Evolutionary conservation across 495 filamentous ascomycete species (phyloP).

Genomic region (Penicillium dipodomyicola): DNA sequence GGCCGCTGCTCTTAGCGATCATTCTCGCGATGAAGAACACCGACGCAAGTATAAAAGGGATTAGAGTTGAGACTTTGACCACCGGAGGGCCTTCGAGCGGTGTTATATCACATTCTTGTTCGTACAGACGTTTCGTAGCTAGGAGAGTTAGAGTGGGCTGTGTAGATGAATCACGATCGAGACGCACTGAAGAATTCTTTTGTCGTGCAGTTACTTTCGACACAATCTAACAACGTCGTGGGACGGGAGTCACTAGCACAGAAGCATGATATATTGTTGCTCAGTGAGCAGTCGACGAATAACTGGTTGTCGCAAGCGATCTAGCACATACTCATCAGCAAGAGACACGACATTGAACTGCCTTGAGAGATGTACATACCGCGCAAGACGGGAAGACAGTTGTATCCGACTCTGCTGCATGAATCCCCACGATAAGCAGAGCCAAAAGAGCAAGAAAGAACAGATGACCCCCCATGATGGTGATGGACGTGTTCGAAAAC

Average conservation of each 20-base stretch:
- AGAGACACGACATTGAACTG: too few relatives aligned
- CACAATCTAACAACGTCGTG: constrained; percentile 12
- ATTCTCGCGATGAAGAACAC: constrained; percentile 29
- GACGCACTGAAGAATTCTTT: constrained; percentile 25
- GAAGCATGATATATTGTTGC: constrained; percentile 15
- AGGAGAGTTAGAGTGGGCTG: constrained; percentile 5
- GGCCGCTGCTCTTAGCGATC: constrained; percentile 26
- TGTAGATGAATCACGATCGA: not conserved
- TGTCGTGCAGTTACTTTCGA: constrained; percentile 16
- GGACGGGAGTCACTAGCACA: constrained; percentile 13
- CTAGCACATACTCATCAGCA: constrained; percentile 2
- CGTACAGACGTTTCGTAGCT: constrained; percentile 24
- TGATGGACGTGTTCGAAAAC: not conserved
- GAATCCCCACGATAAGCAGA: constrained; percentile 7
- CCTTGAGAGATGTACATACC: constrained; percentile 2
- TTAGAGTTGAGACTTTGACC: constrained; percentile 16
- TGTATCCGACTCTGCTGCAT: not conserved
- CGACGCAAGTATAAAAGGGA: constrained; percentile 26
- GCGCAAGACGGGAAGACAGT: constrained; percentile 15
- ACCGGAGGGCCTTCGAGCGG: constrained; percentile 13
- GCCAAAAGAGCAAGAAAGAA: constrained; percentile 10
- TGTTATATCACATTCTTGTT: constrained; percentile 22
- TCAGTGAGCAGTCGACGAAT: constrained; percentile 15
- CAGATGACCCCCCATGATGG: constrained; percentile 10
- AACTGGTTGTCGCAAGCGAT: constrained; percentile 9